A percentile compares a stretch with the other conserved stretches of the same genome.
phyloP scores from a whole-genome alignment of 202 grass and related monocot genomes.

The Eragrostis tef region DNA sequence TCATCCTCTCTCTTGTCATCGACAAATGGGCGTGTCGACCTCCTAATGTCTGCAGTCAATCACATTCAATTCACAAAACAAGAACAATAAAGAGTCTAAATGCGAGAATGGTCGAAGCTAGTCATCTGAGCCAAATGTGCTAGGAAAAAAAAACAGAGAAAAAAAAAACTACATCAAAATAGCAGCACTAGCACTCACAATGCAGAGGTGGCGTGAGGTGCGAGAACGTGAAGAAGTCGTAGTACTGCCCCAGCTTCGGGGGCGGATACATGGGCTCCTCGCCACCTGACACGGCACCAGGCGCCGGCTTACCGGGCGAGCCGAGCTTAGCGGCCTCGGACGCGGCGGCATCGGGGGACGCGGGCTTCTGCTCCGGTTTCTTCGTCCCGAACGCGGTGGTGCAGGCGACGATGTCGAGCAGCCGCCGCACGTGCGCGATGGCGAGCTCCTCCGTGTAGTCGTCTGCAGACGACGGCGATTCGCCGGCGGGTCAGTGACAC shows the following conservation, averaged over 20 bases:
- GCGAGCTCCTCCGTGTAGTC: constrained; percentile 94
- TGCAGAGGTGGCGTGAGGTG: constrained; percentile 79
- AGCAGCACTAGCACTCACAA: constrained; percentile 48
- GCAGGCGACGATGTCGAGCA: constrained; percentile 89
- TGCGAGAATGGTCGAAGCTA: not conserved
- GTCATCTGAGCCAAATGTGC: too few relatives aligned
- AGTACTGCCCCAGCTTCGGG: constrained; percentile 86
- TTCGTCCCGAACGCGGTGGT: constrained; percentile 71
- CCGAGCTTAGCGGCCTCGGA: too few relatives aligned
- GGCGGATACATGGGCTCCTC: constrained; percentile 94
- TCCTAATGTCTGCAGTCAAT: constrained; percentile 75
- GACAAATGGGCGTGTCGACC: constrained; percentile 67
- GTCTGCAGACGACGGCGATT: constrained; percentile 44
- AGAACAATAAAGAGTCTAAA: not conserved
- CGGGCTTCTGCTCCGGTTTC: constrained; percentile 55
- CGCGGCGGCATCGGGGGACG: constrained; percentile 40
- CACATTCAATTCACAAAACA: not conserved
- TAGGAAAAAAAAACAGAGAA: too few relatives aligned
- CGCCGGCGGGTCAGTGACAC: not conserved
- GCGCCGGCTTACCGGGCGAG: constrained; percentile 38
- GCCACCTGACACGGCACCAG: constrained; percentile 38
- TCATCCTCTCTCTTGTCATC: constrained; percentile 85
- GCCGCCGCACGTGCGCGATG: too few relatives aligned
- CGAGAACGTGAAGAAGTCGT: constrained; percentile 97
- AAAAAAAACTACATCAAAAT: too few relatives aligned